Conservation (phyloP, 139 green algal species). For the Tetraselmis chui region DNA sequence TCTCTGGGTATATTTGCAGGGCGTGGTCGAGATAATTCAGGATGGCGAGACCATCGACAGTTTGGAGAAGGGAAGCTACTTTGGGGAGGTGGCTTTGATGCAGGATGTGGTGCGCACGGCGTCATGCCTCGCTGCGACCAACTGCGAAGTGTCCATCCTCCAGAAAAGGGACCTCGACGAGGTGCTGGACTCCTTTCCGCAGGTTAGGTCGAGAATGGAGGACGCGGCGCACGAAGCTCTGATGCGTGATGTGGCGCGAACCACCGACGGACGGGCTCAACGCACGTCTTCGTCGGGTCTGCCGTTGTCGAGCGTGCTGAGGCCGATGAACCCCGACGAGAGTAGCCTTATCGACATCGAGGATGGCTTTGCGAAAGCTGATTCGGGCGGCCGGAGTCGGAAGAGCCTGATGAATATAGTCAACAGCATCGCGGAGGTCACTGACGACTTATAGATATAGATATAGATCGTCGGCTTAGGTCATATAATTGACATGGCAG, state of each 20-base stretch:
- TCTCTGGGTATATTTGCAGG: too few relatives aligned
- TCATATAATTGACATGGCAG: too few relatives aligned
- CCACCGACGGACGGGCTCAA: not conserved
- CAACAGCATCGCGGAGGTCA: too few relatives aligned
- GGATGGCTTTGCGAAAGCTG: not conserved
- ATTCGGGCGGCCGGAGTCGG: not conserved
- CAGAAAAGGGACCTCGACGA: not conserved
- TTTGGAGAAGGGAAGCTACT: not conserved
- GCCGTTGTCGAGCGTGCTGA: not conserved
- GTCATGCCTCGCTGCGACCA: not conserved
- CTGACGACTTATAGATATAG: too few relatives aligned
- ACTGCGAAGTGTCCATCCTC: not conserved
- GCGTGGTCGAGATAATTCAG: not conserved
- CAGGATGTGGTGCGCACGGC: not conserved
- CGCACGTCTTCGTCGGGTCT: not conserved
- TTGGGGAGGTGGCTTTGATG: not conserved
- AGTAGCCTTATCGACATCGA: not conserved
- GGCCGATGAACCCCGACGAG: not conserved
- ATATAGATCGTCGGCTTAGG: too few relatives aligned
- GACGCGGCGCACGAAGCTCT: not conserved
- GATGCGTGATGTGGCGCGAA: not conserved
- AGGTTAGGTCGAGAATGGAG: not conserved
- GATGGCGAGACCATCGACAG: not conserved
- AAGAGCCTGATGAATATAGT: not conserved
- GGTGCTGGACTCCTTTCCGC: not conserved